phyloP scores from a whole-genome alignment of 1,284 basidiomycete species.

The Abortiporus biennis region DNA sequence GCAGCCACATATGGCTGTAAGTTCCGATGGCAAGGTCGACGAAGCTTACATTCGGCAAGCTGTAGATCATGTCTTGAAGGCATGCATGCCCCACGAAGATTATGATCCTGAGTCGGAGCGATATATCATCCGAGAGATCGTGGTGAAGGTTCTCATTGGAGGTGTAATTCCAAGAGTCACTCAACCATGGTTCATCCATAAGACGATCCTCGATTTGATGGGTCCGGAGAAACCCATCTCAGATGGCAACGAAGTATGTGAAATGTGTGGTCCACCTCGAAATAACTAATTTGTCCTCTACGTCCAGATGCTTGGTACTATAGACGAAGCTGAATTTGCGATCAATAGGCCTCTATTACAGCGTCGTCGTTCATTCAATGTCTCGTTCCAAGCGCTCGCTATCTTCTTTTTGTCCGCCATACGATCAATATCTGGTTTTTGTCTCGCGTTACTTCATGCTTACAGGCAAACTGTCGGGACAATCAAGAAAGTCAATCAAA shows the following conservation, averaged over 20 bases:
- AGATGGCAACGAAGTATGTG: conserved; percentile 11
- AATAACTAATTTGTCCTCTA: neutral
- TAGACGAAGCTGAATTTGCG: neutral
- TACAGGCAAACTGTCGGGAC: conserved; percentile 61
- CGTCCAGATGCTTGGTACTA: neutral
- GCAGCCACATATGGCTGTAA: conserved; percentile 75
- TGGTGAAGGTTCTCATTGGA: conserved; percentile 64
- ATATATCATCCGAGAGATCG: conserved; percentile 68
- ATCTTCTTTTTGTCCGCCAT: conserved; percentile 67
- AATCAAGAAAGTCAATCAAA: conserved; percentile 59
- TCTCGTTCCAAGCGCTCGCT: conserved; percentile 55
- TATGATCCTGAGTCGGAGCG: conserved; percentile 67
- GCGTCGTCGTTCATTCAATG: conserved; percentile 21
- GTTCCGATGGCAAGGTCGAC: conserved; percentile 54
- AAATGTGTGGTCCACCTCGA: conserved; percentile 5
- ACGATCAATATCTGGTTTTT: conserved; percentile 62
- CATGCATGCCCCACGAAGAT: conserved; percentile 63
- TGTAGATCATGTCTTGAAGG: conserved; percentile 63
- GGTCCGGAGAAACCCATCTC: conserved; percentile 34
- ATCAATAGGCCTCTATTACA: conserved; percentile 12
- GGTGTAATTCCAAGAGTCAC: conserved; percentile 62
- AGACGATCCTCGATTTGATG: conserved; percentile 53
- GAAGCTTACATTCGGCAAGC: conserved; percentile 74
- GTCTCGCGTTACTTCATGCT: conserved; percentile 58
- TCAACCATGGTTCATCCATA: conserved; percentile 81